A percentile compares a stretch with the other conserved stretches of the same genome.
Conservation (phyloP, 2,329 filamentous ascomycete genomes). For the Cryphonectria parasitica region DNA sequence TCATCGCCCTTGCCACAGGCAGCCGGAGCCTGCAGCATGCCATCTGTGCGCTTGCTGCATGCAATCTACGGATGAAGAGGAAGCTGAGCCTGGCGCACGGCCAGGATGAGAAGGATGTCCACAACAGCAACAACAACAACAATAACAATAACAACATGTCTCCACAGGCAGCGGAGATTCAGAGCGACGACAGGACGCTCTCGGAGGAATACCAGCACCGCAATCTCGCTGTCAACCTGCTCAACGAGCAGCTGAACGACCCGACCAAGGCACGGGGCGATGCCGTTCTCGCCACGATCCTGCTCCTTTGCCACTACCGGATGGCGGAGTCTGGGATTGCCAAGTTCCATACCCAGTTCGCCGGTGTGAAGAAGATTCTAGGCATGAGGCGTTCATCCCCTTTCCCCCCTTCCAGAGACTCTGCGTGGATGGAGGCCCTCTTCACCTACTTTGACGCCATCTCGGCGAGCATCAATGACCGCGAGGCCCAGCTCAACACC, state of each 20-base stretch:
- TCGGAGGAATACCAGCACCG: constrained; percentile 86
- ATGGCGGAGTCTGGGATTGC: constrained; percentile 92
- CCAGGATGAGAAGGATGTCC: constrained; percentile 53
- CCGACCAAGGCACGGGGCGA: constrained; percentile 77
- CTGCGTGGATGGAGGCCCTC: constrained; percentile 88
- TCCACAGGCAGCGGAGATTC: constrained; percentile 42
- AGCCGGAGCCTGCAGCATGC: constrained; percentile 90
- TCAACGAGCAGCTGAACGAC: constrained; percentile 85
- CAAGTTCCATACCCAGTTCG: constrained; percentile 91
- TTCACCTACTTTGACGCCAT: constrained; percentile 96
- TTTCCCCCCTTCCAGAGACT: constrained; percentile 64
- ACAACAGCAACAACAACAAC: not conserved
- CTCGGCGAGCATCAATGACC: constrained; percentile 87
- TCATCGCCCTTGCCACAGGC: constrained; percentile 75
- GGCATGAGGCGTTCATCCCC: constrained; percentile 67
- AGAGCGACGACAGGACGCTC: constrained; percentile 65
- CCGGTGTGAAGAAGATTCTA: constrained; percentile 88
- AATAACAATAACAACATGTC: constrained; percentile 33
- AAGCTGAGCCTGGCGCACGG: constrained; percentile 59
- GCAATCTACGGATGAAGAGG: constrained; percentile 86
- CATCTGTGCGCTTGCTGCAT: constrained; percentile 85
- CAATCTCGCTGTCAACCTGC: constrained; percentile 74
- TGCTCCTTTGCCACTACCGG: constrained; percentile 88
- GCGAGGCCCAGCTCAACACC: constrained; percentile 78
- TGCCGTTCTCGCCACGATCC: constrained; percentile 82